A percentile compares a stretch with the other conserved stretches of the same genome.
phyloP scores from a whole-genome alignment of 1,139 yeast genomes.

The Yamadazyma spencermartinsiae region DNA sequence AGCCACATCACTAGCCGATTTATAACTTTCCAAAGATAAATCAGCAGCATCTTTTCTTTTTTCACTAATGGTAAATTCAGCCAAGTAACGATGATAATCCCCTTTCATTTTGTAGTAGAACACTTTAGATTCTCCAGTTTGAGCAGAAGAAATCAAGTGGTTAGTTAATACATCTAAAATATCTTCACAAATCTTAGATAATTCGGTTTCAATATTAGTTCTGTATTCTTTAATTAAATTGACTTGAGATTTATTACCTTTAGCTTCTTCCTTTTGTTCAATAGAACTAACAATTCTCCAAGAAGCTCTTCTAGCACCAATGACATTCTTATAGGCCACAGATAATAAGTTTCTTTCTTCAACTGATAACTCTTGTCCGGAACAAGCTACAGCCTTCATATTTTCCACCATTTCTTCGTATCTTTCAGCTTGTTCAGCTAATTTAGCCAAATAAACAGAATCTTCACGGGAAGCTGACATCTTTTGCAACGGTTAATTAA shows the following conservation, averaged over 20 bases:
- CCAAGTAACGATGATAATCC: conserved; percentile 98
- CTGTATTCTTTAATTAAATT: conserved; percentile 91
- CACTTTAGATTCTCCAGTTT: conserved; percentile 96
- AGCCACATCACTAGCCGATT: conserved; percentile 94
- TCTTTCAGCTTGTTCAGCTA: conserved; percentile 99
- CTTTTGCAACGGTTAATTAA: conserved; percentile 10
- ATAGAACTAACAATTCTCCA: conserved; percentile 98
- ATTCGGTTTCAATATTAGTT: conserved; percentile 89
- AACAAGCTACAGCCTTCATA: conserved; percentile 96
- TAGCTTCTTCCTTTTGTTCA: conserved; percentile 97
- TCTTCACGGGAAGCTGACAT: conserved; percentile 95
- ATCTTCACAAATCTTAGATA: conserved; percentile 92
- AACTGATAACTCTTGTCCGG: conserved; percentile 93
- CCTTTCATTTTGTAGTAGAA: conserved; percentile 99
- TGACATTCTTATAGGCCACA: conserved; percentile 97
- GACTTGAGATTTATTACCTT: conserved; percentile 89
- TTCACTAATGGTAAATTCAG: conserved; percentile 91
- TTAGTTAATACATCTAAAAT: conserved; percentile 83
- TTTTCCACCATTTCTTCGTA: conserved; percentile 99
- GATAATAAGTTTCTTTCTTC: conserved; percentile 97
- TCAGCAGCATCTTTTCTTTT: conserved; percentile 93
- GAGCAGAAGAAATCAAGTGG: conserved; percentile 91
- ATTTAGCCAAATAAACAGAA: conserved; percentile 96
- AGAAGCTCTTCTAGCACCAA: conserved; percentile 99
- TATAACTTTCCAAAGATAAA: conserved; percentile 90